These are phyloP conservation scores for Polygonum maritimum DNA, from an alignment of 148 eudicot genomes.

Conservation along the genomic window DNA sequence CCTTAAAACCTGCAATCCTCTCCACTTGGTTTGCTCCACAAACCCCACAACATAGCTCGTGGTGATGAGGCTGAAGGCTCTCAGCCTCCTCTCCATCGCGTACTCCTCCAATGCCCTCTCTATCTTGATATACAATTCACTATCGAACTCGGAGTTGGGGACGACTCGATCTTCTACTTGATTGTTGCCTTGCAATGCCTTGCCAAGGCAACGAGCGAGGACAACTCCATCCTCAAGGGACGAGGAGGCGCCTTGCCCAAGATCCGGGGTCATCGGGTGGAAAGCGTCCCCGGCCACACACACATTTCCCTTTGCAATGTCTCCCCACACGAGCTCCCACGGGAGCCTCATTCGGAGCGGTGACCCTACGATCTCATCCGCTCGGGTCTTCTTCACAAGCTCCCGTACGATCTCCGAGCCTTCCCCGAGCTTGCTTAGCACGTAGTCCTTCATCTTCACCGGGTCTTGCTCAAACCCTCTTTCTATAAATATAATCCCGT, in stretches of 20 bases:
- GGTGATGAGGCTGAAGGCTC: conserved; percentile 23
- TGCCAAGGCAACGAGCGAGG: conserved; percentile 30
- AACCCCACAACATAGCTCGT: conserved; percentile 32
- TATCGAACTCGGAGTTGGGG: conserved; percentile 15
- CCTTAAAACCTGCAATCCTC: too few species aligned
- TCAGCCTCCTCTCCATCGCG: conserved; percentile 34
- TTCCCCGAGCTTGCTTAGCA: conserved; percentile 24
- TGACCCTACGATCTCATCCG: too few species aligned
- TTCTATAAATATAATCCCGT: too few species aligned
- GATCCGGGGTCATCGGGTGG: too few species aligned
- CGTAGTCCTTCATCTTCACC: too few species aligned
- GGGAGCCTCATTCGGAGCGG: too few species aligned
- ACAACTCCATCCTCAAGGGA: neutral
- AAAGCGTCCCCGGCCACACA: too few species aligned
- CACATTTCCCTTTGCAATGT: too few species aligned
- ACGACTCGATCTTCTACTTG: neutral
- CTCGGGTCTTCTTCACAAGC: too few species aligned
- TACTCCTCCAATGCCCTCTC: conserved; percentile 24
- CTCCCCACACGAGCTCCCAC: too few species aligned
- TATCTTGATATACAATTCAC: neutral
- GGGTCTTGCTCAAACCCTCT: neutral
- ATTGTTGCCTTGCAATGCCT: conserved; percentile 13
- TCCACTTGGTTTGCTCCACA: conserved; percentile 8
- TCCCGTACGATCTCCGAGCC: neutral
- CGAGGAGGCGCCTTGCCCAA: too few species aligned